Conservation (phyloP, 2,329 filamentous ascomycete species). For the Ciborinia camelliae region DNA sequence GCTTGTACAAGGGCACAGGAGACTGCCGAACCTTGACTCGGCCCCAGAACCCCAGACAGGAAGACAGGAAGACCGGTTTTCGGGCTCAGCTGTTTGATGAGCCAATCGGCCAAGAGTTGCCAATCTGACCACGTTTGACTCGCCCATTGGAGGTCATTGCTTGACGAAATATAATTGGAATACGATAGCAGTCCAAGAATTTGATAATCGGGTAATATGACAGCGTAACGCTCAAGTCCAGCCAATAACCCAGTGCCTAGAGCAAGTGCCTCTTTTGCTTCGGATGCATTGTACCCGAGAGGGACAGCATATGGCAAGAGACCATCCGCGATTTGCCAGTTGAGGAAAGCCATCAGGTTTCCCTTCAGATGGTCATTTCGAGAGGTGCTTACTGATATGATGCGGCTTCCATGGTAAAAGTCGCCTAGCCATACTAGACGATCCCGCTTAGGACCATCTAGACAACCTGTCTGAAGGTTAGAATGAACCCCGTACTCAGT, state of each 20-base stretch:
- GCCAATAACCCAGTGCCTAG: neutral
- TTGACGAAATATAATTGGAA: neutral
- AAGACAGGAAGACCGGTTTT: slow-evolving; percentile 14
- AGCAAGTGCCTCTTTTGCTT: no score
- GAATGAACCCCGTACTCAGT: slow-evolving; percentile 40
- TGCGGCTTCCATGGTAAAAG: slow-evolving; percentile 42
- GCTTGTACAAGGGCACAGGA: slow-evolving; percentile 22
- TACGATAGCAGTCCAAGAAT: neutral
- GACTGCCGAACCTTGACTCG: slow-evolving; percentile 14
- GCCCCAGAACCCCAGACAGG: slow-evolving; percentile 11
- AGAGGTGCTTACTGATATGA: slow-evolving; percentile 39
- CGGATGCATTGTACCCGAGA: no score
- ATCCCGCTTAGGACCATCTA: slow-evolving; percentile 44
- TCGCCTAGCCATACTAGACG: slow-evolving; percentile 44
- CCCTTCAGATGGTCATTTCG: no score
- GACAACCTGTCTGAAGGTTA: slow-evolving; percentile 40
- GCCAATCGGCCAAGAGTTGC: neutral
- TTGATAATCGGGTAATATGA: neutral
- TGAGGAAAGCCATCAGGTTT: no score
- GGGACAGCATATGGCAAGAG: no score
- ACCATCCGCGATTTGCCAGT: no score
- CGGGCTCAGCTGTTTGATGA: neutral
- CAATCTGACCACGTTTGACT: neutral
- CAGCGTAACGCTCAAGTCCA: neutral
- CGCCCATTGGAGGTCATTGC: neutral